phyloP scores from a whole-genome alignment of 306 rosid genomes.

The Malus domestica region ASM211411v1 NC_041801.1:20291001-20291500 shows the following conservation, averaged over 20 bases:
- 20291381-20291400: background rate
- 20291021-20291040: slow-evolving; percentile 55
- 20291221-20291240: slow-evolving; percentile 47
- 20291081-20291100: background rate
- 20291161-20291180: background rate
- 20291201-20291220: slow-evolving; percentile 50
- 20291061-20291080: slow-evolving; percentile 24
- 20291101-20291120: background rate
- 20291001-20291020: slow-evolving; percentile 45
- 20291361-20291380: background rate
- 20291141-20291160: background rate
- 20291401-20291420: background rate
- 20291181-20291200: background rate
- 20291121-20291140: background rate
- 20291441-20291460: no score
- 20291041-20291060: slow-evolving; percentile 46
- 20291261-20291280: slow-evolving; percentile 38
- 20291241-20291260: slow-evolving; percentile 45
- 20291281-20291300: background rate
- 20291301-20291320: background rate
- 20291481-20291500: no score
- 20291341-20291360: background rate
- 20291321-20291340: background rate
- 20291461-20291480: no score
- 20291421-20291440: no score